Percentiles rank a stretch among this genome's conserved stretches.
These are phyloP conservation scores for Corchorus olitorius DNA, from an alignment of 345 rosid genomes.

Conservation along the genomic window DNA sequence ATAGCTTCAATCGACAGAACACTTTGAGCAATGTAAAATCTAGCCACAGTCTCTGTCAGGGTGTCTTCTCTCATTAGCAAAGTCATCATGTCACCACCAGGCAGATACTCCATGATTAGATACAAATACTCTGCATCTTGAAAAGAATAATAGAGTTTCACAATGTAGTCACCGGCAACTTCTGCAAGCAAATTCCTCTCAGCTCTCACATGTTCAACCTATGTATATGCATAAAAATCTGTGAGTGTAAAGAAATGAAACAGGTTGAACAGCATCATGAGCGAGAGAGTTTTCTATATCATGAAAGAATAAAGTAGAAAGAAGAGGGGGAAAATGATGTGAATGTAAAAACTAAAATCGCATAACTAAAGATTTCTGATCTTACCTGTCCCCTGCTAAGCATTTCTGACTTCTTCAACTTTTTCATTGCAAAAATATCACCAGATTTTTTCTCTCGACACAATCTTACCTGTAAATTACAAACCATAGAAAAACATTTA, in stretches of 20 bases:
- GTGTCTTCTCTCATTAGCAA: slow-evolving; percentile 93
- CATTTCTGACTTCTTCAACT: slow-evolving; percentile 96
- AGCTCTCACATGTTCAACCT: slow-evolving; percentile 95
- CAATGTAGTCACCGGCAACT: slow-evolving; percentile 87
- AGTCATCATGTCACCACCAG: slow-evolving; percentile 97
- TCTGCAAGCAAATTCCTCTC: slow-evolving; percentile 98
- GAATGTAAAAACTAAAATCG: not conserved
- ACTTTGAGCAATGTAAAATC: slow-evolving; percentile 88
- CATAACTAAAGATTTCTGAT: slow-evolving; percentile 15
- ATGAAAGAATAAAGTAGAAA: not conserved
- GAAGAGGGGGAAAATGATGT: not conserved
- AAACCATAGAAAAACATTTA: not conserved
- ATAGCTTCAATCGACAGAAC: slow-evolving; percentile 92
- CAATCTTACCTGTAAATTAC: slow-evolving; percentile 68
- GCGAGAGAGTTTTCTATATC: not conserved
- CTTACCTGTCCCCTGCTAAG: slow-evolving; percentile 96
- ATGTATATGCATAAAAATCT: slow-evolving; percentile 13
- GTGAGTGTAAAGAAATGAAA: slow-evolving; percentile 9
- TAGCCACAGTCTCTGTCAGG: slow-evolving; percentile 88
- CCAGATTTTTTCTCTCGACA: slow-evolving; percentile 85
- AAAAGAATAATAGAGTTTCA: slow-evolving; percentile 88
- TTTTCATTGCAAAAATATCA: slow-evolving; percentile 91
- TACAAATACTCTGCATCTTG: slow-evolving; percentile 85
- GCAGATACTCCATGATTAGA: slow-evolving; percentile 89
- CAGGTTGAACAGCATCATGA: not conserved